phyloP scores from a whole-genome alignment of 2,329 filamentous ascomycete genomes.

The Uncinocarpus reesii region DNA sequence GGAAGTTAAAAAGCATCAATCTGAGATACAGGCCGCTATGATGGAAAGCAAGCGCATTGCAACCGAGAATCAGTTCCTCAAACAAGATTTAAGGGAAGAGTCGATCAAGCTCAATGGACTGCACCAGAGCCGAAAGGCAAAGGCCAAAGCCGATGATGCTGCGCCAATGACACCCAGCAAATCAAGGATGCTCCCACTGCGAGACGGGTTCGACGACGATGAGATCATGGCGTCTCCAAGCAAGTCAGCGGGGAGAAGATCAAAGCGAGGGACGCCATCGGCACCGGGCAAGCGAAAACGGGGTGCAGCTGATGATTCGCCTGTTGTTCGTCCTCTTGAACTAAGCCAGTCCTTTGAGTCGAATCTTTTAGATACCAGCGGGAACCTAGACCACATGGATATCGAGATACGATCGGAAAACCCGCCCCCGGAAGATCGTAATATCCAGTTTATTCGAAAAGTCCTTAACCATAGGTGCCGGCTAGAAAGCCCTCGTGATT shows the following conservation, averaged over 20 bases:
- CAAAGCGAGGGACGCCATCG: conserved; percentile 46
- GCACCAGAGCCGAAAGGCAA: conserved; percentile 22
- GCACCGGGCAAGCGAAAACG: conserved; percentile 51
- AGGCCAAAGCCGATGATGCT: conserved; percentile 30
- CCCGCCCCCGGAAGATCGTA: conserved; percentile 20
- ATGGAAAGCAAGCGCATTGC: conserved; percentile 48
- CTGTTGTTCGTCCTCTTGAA: conserved; percentile 38
- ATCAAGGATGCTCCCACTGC: conserved; percentile 38
- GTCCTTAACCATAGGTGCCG: conserved; percentile 47
- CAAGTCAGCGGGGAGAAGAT: conserved; percentile 36
- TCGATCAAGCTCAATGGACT: conserved; percentile 38
- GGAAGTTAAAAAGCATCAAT: conserved; percentile 43
- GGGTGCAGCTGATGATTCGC: conserved; percentile 42
- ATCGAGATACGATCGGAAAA: conserved; percentile 22
- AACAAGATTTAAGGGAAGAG: conserved; percentile 51
- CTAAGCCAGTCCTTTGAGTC: conserved; percentile 26
- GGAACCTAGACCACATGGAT: conserved; percentile 19
- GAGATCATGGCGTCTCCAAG: conserved; percentile 50
- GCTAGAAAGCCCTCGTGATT: conserved; percentile 39
- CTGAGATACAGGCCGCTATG: conserved; percentile 45
- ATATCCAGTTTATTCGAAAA: conserved; percentile 41
- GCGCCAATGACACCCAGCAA: conserved; percentile 44
- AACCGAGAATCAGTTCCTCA: conserved; percentile 50
- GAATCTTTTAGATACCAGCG: conserved; percentile 15
- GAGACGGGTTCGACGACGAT: conserved; percentile 55